Base-by-base conservation (phyloP, 1,284 basidiomycete genomes). In the Ceratobasidium sp. region DNA sequence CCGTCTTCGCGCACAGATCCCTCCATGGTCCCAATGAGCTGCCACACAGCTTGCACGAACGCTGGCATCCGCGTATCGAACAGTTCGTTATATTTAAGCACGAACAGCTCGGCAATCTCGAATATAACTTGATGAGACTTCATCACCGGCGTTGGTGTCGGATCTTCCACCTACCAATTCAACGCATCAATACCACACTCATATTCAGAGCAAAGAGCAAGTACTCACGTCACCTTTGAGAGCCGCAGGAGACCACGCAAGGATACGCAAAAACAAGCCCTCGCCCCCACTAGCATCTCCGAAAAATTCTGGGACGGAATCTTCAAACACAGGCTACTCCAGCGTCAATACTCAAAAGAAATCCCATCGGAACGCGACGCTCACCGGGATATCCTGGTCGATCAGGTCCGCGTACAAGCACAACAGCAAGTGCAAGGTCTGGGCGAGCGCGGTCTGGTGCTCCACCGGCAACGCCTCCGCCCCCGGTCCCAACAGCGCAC, bases 391-490 rank as follows among this genome's bases (percentile, higher is more conserved):
- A 81, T 99, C 97, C 77, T 99, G 98, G 76, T 93, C 94, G 0
- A 93, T 95, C 73, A 99, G 88, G 81, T 99, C 98, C 78, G 97
- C 92, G 83, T 92, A 99, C 38, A 98, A 88, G 64, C 97, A 94
- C 18, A 94, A 85, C 4, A 98, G 85, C 5, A 94, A 84, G 14
- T 91, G 87, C 84, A 96, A 89, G 0, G 88, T 87, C 77, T 93
- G 91, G 0, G 92, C 89, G 18, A 95, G 82, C 38, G 86, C 78
- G 5, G n/a, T 54, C n/a, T 67, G 64, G 35, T 67, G 50, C 28
- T 54, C 26, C n/a, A 21, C 35, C 5, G 30, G 30, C 21, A 67
- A 21, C 26, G n/a, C 21, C 13, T 49, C 38, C 2, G 47, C 64
- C 3, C 32, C n/a, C 1, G 50, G 50, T 6, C 32, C 14, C 28